These are phyloP conservation scores for Auricularia heimuer DNA, from an alignment of 768 basidiomycete genomes.

Conservation along the genomic window DNA sequence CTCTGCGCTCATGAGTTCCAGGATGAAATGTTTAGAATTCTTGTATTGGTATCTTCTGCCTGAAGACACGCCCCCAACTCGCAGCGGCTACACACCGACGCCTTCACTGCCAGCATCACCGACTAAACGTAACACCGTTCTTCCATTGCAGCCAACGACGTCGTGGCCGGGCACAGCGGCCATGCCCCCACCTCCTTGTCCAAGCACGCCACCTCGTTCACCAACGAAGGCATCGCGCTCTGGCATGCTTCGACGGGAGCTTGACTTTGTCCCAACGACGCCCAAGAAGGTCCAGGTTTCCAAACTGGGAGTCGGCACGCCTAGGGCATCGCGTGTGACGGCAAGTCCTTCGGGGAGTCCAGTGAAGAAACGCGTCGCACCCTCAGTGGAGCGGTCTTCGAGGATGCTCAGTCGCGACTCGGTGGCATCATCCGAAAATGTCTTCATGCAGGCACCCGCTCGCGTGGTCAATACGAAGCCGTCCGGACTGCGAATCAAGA, in stretches of 20 bases:
- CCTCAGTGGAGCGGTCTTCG: background rate
- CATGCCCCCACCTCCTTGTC: constrained; percentile 12
- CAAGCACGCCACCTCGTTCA: constrained; percentile 9
- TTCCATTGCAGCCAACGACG: constrained; percentile 4
- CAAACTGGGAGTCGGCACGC: constrained; percentile 22
- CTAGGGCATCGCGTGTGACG: constrained; percentile 8
- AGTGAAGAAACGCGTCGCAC: background rate
- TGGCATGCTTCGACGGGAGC: constrained; percentile 57
- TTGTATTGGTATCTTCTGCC: constrained; percentile 91
- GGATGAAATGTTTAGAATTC: constrained; percentile 95
- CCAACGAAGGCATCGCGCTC: constrained; percentile 16
- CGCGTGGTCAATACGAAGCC: background rate
- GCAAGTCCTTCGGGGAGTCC: background rate
- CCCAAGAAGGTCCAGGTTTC: constrained; percentile 45
- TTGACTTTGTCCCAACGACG: constrained; percentile 65
- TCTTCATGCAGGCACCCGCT: constrained; percentile 5
- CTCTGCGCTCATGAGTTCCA: constrained; percentile 20
- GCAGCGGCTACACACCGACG: constrained; percentile 8
- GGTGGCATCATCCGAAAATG: background rate
- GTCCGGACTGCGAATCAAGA: background rate
- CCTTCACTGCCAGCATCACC: constrained; percentile 10
- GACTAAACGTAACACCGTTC: constrained; percentile 8
- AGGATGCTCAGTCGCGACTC: background rate
- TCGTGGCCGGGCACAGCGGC: constrained; percentile 8
- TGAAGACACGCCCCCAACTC: constrained; percentile 37